Conservation (phyloP, 2,329 filamentous ascomycete species). For the Coniochaeta sp. region DNA sequence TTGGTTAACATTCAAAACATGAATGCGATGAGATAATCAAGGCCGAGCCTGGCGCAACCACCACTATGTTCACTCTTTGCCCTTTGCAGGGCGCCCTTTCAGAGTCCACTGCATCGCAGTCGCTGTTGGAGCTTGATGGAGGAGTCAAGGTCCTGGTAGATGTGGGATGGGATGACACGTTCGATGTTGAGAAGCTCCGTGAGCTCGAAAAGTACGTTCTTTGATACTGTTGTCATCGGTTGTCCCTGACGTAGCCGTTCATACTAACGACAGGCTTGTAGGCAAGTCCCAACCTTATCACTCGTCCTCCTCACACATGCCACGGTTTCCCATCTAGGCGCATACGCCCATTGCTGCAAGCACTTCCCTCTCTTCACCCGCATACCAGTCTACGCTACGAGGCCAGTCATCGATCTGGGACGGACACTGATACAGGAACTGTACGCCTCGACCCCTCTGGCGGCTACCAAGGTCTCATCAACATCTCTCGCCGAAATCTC, state of each 20-base stretch:
- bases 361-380: constrained; percentile 86
- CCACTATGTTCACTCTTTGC: constrained; percentile 89
- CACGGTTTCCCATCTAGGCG: constrained; percentile 83
- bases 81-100: constrained; percentile 87
- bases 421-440: constrained; percentile 86
- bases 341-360: constrained; percentile 95
- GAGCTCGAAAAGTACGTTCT: constrained; percentile 76
- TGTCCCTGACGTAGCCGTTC: neutral
- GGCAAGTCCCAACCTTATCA: constrained; percentile 85
- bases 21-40: constrained; percentile 2
- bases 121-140: constrained; percentile 92
- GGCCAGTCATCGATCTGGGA: constrained; percentile 86
- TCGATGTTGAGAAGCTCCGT: constrained; percentile 73
- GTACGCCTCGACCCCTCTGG: constrained; percentile 83
- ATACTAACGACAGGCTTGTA: constrained; percentile 28
- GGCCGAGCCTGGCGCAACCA: neutral
- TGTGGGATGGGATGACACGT: constrained; percentile 91
- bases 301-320: constrained; percentile 92
- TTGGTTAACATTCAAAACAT: neutral
- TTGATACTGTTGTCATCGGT: no score
- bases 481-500: constrained; percentile 62
- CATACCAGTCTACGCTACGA: constrained; percentile 91
- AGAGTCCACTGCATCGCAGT: constrained; percentile 80
- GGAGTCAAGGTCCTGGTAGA: constrained; percentile 93
- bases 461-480: constrained; percentile 73